Conservation (phyloP, 345 rosid species). For the Salix brachista region DNA sequence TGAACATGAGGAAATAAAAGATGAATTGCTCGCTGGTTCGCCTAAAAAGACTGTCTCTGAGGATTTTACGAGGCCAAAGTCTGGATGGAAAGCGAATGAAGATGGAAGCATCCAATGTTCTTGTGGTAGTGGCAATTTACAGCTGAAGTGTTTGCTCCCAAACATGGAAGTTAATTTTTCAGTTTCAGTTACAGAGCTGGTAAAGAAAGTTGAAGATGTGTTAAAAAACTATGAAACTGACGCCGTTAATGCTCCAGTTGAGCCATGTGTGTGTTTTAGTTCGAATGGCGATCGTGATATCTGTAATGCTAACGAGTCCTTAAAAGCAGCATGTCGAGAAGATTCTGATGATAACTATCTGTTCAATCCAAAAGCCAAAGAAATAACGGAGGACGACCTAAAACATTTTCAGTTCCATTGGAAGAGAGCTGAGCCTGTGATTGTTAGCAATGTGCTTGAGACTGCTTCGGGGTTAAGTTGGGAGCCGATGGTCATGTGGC, state of each 20-base stretch:
- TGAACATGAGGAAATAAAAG: neutral
- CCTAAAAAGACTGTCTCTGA: neutral
- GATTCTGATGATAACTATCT: slow-evolving; percentile 49
- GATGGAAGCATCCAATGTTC: slow-evolving; percentile 53
- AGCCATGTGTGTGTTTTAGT: slow-evolving; percentile 42
- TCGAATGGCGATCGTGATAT: slow-evolving; percentile 29
- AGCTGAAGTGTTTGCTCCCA: slow-evolving; percentile 39
- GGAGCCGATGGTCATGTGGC: slow-evolving; percentile 84
- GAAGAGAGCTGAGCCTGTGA: slow-evolving; percentile 66
- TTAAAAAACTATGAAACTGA: neutral
- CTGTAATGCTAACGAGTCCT: slow-evolving; percentile 8
- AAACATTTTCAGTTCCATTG: slow-evolving; percentile 39
- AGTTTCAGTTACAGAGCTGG: slow-evolving; percentile 34
- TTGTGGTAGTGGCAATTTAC: slow-evolving; percentile 43
- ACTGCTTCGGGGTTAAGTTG: slow-evolving; percentile 64
- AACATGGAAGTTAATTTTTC: neutral
- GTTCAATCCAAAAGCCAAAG: slow-evolving; percentile 46
- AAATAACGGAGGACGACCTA: slow-evolving; percentile 28
- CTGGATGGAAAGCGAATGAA: slow-evolving; percentile 48
- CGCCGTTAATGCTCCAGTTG: slow-evolving; percentile 1
- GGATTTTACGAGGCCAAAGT: slow-evolving; percentile 1
- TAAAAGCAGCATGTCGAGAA: slow-evolving; percentile 57
- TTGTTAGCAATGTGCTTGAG: slow-evolving; percentile 54
- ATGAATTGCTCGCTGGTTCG: neutral
- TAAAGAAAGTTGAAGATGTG: slow-evolving; percentile 27